phyloP scores from a whole-genome alignment of 768 basidiomycete species.

The Auricularia auricula-judae region DNA sequence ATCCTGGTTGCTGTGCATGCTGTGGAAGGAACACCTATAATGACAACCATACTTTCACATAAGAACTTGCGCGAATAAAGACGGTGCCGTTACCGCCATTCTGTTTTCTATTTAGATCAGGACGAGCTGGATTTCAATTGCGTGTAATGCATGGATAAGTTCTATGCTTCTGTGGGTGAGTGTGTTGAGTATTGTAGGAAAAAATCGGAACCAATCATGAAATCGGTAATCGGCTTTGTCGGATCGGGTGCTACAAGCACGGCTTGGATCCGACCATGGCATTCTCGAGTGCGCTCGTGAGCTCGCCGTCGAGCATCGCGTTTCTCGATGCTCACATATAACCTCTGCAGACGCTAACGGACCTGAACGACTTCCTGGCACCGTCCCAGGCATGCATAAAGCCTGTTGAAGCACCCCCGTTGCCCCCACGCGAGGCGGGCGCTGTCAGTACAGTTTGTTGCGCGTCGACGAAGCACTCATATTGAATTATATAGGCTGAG shows the following conservation, averaged over 20 bases:
- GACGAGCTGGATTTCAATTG: no score
- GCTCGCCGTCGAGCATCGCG: constrained; percentile 18
- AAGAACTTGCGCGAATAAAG: no score
- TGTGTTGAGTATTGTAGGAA: background rate
- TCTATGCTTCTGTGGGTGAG: background rate
- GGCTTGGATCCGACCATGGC: constrained; percentile 37
- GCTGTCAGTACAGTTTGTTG: constrained; percentile 24
- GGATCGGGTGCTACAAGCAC: background rate
- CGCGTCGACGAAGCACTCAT: constrained; percentile 15
- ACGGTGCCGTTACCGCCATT: no score
- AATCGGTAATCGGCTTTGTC: background rate
- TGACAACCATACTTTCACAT: no score
- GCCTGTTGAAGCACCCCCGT: constrained; percentile 52
- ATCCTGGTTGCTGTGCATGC: no score
- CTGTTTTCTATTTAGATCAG: no score
- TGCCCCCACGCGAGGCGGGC: constrained; percentile 30
- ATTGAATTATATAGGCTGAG: constrained; percentile 52
- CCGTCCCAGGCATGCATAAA: constrained; percentile 97
- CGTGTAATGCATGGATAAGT: background rate
- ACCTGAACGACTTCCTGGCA: constrained; percentile 94
- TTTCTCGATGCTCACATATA: constrained; percentile 2
- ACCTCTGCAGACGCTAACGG: constrained; percentile 62
- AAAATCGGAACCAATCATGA: background rate
- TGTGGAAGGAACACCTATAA: no score
- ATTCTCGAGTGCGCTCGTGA: constrained; percentile 77